Percentiles rank a stretch among this genome's conserved stretches.
Conservation (phyloP, 371 early-diverging fungal species). For the Mycotypha africana region DNA sequence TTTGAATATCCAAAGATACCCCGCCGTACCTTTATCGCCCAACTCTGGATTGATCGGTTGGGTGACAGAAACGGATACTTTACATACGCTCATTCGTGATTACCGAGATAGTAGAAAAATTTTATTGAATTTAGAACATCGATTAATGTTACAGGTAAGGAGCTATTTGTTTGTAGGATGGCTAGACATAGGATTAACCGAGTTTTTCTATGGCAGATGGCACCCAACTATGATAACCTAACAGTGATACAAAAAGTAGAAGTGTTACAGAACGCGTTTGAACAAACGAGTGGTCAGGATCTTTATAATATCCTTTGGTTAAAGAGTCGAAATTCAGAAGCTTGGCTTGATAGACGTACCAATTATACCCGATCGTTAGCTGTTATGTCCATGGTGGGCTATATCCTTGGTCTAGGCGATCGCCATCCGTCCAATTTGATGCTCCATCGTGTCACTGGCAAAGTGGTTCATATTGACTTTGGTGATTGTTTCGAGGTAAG, state of each 20-base stretch:
- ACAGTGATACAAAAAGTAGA: slow-evolving; percentile 93
- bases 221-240: slow-evolving; percentile 91
- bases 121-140: slow-evolving; percentile 89
- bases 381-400: slow-evolving; percentile 98
- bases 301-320: slow-evolving; percentile 94
- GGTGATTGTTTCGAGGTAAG: slow-evolving; percentile 98
- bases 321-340: slow-evolving; percentile 92
- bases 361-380: slow-evolving; percentile 96
- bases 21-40: slow-evolving; percentile 95
- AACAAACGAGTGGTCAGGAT: slow-evolving; percentile 94
- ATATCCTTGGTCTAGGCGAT: slow-evolving; percentile 97
- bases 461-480: slow-evolving; percentile 98
- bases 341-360: slow-evolving; percentile 94
- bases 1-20: slow-evolving; percentile 87
- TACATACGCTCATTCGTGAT: slow-evolving; percentile 87
- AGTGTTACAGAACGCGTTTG: slow-evolving; percentile 94
- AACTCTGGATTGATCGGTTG: slow-evolving; percentile 96
- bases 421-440: slow-evolving; percentile 98
- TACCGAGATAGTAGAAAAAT: slow-evolving; percentile 89
- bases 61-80: slow-evolving; percentile 93
- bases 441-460: slow-evolving; percentile 90
- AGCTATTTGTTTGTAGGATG: not conserved
- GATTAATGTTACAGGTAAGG: slow-evolving; percentile 76
- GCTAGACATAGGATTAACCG: not conserved
- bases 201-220: slow-evolving; percentile 60